Conservation (phyloP, 345 rosid species). For the Brassica nigra region DNA sequence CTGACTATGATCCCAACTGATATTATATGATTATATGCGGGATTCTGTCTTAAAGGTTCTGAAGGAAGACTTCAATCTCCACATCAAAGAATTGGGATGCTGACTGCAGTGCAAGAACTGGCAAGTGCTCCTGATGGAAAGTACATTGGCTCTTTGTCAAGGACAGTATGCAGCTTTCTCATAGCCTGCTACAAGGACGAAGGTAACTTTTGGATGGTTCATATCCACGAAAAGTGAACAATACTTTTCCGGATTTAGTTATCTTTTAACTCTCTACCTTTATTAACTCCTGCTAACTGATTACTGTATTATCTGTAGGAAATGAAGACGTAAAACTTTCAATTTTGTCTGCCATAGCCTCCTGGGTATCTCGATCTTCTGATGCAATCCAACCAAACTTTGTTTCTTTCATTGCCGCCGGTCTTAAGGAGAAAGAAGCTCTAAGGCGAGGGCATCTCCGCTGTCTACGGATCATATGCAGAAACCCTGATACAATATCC, state of each 20-base stretch:
- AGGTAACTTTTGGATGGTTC: conserved; percentile 51
- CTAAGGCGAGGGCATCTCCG: conserved; percentile 94
- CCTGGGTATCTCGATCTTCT: conserved; percentile 74
- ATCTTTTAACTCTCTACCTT: conserved; percentile 15
- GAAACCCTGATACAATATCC: conserved; percentile 63
- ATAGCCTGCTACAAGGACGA: conserved; percentile 76
- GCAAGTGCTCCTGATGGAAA: conserved; percentile 86
- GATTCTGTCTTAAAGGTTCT: conserved; percentile 59
- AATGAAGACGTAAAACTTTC: conserved; percentile 93
- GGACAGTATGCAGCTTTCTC: conserved; percentile 61
- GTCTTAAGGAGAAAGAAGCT: conserved; percentile 92
- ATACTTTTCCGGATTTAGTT: neutral
- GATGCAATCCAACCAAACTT: conserved; percentile 68
- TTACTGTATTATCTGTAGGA: conserved; percentile 49
- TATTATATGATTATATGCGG: conserved; percentile 3
- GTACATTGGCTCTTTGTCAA: conserved; percentile 62
- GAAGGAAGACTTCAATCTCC: conserved; percentile 94
- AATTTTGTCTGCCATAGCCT: conserved; percentile 64
- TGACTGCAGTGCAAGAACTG: conserved; percentile 76
- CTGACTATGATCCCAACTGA: conserved; percentile 5
- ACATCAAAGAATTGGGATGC: conserved; percentile 89
- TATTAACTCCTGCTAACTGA: conserved; percentile 9
- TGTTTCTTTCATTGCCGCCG: conserved; percentile 69
- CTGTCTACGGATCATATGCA: conserved; percentile 62
- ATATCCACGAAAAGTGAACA: neutral